Conservation (phyloP, 805 yeast genomes). For the Scheffersomyces lignosus region DNA sequence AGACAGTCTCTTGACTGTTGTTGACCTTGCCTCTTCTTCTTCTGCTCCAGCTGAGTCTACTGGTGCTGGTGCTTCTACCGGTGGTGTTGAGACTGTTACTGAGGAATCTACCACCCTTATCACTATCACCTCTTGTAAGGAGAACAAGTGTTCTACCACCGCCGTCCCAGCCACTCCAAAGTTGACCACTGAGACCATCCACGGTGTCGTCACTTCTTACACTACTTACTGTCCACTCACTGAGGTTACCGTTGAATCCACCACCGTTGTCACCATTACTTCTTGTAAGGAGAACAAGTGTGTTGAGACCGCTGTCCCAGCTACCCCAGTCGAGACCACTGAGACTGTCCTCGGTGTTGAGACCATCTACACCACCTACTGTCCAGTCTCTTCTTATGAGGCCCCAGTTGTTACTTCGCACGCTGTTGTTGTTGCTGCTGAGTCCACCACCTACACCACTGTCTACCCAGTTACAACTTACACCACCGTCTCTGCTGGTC, state of each 20-base stretch:
- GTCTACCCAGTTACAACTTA: constrained; percentile 19
- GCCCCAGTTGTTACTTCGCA: constrained; percentile 9
- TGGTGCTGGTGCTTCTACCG: constrained; percentile 14
- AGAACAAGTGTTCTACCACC: constrained; percentile 23
- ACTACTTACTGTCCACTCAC: constrained; percentile 41
- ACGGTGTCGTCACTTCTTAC: constrained; percentile 15
- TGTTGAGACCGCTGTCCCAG: constrained; percentile 16
- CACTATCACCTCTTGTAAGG: constrained; percentile 30
- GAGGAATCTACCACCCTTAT: constrained; percentile 17
- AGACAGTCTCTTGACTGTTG: constrained; percentile 13
- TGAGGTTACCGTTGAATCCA: constrained; percentile 12
- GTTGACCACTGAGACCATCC: constrained; percentile 23
- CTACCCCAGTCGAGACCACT: constrained; percentile 21
- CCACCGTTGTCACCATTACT: constrained; percentile 39
- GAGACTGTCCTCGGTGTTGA: constrained; percentile 31
- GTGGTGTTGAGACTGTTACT: constrained; percentile 14
- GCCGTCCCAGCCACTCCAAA: constrained; percentile 31
- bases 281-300: constrained; percentile 37
- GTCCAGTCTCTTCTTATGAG: constrained; percentile 21
- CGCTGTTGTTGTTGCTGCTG: constrained; percentile 5
- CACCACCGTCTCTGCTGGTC: constrained; percentile 6
- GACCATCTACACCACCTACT: constrained; percentile 43
- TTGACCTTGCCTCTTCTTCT: constrained; percentile 10
- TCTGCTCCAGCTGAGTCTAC: constrained; percentile 11
- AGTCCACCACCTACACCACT: constrained; percentile 17